Percentiles rank a stretch among this genome's conserved stretches.
Evolutionary conservation across 129 eudicot genomes (phyloP).

Genomic region (Lactuca saligna): DNA sequence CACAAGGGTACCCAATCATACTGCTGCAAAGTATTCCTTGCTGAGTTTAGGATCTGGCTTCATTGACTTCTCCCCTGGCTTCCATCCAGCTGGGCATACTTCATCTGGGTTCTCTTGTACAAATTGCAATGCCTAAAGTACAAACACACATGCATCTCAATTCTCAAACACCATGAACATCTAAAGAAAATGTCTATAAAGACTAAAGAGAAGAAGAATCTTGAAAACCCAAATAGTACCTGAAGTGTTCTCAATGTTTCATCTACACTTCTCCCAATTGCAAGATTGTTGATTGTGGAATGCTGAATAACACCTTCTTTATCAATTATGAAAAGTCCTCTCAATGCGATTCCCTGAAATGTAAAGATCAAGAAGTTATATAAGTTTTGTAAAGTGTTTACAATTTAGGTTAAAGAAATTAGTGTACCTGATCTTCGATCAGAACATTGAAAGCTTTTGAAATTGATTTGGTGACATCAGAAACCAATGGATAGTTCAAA

Average conservation of each 20-base stretch:
- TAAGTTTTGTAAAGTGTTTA: neutral
- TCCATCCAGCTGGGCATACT: slow-evolving; percentile 99
- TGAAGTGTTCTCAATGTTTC: slow-evolving; percentile 95
- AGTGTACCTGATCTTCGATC: slow-evolving; percentile 80
- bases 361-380: neutral
- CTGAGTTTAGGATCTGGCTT: slow-evolving; percentile 95
- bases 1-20: slow-evolving; percentile 28
- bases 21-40: slow-evolving; percentile 88
- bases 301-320: slow-evolving; percentile 97
- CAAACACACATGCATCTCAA: neutral
- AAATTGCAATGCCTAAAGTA: slow-evolving; percentile 78
- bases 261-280: slow-evolving; percentile 93
- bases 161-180: neutral
- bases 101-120: slow-evolving; percentile 98
- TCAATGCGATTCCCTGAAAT: slow-evolving; percentile 83
- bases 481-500: slow-evolving; percentile 82
- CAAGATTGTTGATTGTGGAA: slow-evolving; percentile 93
- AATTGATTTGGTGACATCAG: slow-evolving; percentile 91
- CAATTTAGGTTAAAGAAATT: slow-evolving; percentile 5
- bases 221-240: slow-evolving; percentile 34
- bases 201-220: neutral
- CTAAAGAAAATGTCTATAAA: neutral
- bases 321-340: slow-evolving; percentile 96
- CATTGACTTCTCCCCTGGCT: slow-evolving; percentile 98
- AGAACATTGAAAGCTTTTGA: slow-evolving; percentile 72